Percentiles rank a stretch among this genome's conserved stretches.
These are phyloP conservation scores for Lipomyces oligophaga DNA, from an alignment of 805 yeast species.

Conservation along the genomic window DNA sequence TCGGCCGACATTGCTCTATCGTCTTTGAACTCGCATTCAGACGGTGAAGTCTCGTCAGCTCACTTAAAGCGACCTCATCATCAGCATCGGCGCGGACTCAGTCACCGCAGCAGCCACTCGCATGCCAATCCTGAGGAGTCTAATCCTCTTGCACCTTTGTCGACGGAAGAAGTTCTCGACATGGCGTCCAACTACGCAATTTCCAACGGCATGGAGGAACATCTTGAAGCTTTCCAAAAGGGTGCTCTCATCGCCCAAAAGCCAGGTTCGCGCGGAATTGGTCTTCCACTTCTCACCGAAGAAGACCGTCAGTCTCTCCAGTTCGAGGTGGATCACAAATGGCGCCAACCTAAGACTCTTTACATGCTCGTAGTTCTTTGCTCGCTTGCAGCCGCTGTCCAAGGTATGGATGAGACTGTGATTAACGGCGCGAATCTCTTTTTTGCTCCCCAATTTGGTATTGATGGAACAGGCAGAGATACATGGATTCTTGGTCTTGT, in stretches of 20 bases:
- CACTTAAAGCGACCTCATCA: neutral
- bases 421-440: slow-evolving; percentile 62
- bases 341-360: slow-evolving; percentile 44
- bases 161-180: slow-evolving; percentile 30
- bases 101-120: slow-evolving; percentile 1
- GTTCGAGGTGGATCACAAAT: slow-evolving; percentile 47
- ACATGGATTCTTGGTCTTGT: slow-evolving; percentile 55
- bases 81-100: too few species aligned
- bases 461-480: slow-evolving; percentile 37
- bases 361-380: slow-evolving; percentile 54
- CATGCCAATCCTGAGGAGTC: slow-evolving; percentile 6
- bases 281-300: slow-evolving; percentile 41
- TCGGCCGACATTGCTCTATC: neutral
- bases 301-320: slow-evolving; percentile 38
- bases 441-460: slow-evolving; percentile 47
- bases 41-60: neutral
- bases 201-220: slow-evolving; percentile 33
- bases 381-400: slow-evolving; percentile 65
- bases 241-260: slow-evolving; percentile 59
- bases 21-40: neutral
- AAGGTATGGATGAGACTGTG: slow-evolving; percentile 73
- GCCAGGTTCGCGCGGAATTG: slow-evolving; percentile 41
- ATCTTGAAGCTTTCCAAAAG: slow-evolving; percentile 34
- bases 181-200: slow-evolving; percentile 32
- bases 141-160: slow-evolving; percentile 32